These are phyloP conservation scores for Piper longum DNA, from an alignment of 164 flowering plant genomes.

Conservation along the genomic window DNA sequence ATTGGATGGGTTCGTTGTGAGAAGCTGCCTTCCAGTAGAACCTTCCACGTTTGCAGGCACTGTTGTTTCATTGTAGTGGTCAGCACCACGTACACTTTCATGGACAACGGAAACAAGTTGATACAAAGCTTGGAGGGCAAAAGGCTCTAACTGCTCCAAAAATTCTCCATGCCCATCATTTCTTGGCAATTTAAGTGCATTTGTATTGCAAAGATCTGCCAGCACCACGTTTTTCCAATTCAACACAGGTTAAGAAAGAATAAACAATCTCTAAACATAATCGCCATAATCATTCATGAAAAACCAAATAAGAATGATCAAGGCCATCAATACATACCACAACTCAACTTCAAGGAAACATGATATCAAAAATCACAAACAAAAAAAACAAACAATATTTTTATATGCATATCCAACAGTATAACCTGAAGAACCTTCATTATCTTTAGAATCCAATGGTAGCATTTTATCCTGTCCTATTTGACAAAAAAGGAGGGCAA, in stretches of 20 bases:
- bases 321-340: too few relatives aligned
- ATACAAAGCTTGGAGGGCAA: conserved; percentile 43
- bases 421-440: conserved; percentile 9
- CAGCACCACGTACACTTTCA: conserved; percentile 29
- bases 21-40: background rate
- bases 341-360: background rate
- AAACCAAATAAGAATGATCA: too few relatives aligned
- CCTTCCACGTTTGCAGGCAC: conserved; percentile 13
- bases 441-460: conserved; percentile 13
- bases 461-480: conserved; percentile 67
- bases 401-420: conserved; percentile 6
- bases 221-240: too few relatives aligned
- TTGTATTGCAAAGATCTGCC: background rate
- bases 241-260: too few relatives aligned
- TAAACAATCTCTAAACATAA: too few relatives aligned
- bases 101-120: conserved; percentile 75
- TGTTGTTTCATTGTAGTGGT: conserved; percentile 15
- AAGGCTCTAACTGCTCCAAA: conserved; percentile 45
- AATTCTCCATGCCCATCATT: conserved; percentile 9
- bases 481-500: conserved; percentile 10
- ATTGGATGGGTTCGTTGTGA: conserved; percentile 11
- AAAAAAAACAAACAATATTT: conserved; percentile 22
- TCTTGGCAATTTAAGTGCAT: background rate
- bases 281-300: too few relatives aligned
- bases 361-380: conserved; percentile 1